Conservation (phyloP, 1,139 yeast genomes). For the Geotrichum bryndzae region DNA sequence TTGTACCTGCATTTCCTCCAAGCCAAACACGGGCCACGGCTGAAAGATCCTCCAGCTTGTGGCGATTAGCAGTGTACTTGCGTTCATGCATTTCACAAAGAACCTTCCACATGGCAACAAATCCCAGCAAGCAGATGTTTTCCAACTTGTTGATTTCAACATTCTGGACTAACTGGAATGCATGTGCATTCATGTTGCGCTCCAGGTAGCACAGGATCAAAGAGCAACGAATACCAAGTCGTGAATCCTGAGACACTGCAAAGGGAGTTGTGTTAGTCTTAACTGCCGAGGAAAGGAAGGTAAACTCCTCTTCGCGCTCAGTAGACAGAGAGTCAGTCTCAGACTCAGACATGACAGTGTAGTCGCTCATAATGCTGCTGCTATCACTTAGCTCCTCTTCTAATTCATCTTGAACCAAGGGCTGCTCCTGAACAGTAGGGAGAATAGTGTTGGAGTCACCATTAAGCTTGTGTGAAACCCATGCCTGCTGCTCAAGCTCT, state of each 20-base stretch:
- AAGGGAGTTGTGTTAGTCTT: conserved; percentile 11
- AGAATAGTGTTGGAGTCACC: background rate
- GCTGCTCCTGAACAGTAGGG: background rate
- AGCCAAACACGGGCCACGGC: conserved; percentile 35
- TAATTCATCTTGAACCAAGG: background rate
- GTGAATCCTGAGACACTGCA: conserved; percentile 26
- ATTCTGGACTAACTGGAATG: conserved; percentile 22
- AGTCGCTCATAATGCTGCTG: conserved; percentile 12
- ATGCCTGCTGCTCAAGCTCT: conserved; percentile 21
- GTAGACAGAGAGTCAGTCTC: conserved; percentile 15
- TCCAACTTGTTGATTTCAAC: conserved; percentile 22
- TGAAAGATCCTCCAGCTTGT: conserved; percentile 22
- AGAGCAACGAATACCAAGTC: conserved; percentile 29
- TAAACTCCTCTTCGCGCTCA: conserved; percentile 13
- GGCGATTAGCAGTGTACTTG: conserved; percentile 8
- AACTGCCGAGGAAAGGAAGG: conserved; percentile 18
- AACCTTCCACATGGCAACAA: conserved; percentile 30
- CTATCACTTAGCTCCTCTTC: conserved; percentile 8
- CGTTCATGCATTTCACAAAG: conserved; percentile 18
- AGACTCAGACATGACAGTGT: conserved; percentile 6
- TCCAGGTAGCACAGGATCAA: conserved; percentile 25
- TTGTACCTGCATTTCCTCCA: conserved; percentile 35
- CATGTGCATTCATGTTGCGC: conserved; percentile 20
- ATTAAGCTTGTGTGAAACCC: conserved; percentile 11
- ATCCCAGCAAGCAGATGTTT: conserved; percentile 34